phyloP scores from a whole-genome alignment of 2,329 filamentous ascomycete genomes.

The Penicillium sclerotigenum region DNA sequence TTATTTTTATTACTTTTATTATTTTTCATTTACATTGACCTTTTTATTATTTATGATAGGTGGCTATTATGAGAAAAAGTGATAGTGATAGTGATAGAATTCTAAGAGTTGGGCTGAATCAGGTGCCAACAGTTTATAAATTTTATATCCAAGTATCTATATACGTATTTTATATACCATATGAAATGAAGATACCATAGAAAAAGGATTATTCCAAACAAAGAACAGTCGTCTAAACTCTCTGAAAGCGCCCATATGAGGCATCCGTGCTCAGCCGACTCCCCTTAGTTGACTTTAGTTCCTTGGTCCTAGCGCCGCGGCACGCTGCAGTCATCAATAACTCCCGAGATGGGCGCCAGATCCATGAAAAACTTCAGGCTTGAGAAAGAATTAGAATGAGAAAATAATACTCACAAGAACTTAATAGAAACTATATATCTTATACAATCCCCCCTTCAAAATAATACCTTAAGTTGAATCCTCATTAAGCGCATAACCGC shows the following conservation, averaged over 20 bases:
- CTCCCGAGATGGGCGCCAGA: slow-evolving; percentile 9
- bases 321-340: slow-evolving; percentile 14
- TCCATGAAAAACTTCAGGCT: neutral
- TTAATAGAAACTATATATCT: neutral
- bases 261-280: slow-evolving; percentile 10
- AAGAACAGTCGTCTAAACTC: slow-evolving; percentile 5
- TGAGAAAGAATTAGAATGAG: neutral
- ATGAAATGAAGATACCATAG: too few species aligned
- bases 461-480: neutral
- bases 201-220: too few species aligned
- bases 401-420: neutral
- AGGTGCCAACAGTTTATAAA: neutral
- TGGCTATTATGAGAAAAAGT: neutral
- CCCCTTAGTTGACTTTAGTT: slow-evolving; percentile 2
- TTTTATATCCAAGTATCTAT: too few species aligned
- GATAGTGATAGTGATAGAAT: neutral
- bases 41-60: neutral
- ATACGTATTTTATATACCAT: too few species aligned
- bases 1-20: too few species aligned
- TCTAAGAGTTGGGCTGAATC: neutral
- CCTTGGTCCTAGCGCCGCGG: slow-evolving; percentile 11
- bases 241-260: slow-evolving; percentile 1
- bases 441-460: neutral
- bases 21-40: neutral
- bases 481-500: slow-evolving; percentile 10